Evolutionary conservation across 345 rosid species (phyloP).

Genomic region (Populus davidiana): DNA sequence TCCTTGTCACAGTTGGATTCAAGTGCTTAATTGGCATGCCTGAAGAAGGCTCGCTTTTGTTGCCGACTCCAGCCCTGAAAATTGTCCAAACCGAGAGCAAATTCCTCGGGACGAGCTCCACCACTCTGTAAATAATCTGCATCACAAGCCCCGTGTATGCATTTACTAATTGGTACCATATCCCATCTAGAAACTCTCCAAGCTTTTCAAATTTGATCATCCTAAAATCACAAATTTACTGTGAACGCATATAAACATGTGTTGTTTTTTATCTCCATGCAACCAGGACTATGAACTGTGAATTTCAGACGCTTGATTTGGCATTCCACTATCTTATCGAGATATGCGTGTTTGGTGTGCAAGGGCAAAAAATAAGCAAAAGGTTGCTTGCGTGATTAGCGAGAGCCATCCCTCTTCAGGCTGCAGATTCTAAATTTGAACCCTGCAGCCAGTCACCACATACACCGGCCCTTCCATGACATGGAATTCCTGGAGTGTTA

Average conservation of each 20-base stretch:
- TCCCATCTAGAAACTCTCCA: not conserved
- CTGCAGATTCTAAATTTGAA: constrained; percentile 83
- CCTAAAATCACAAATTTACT: not conserved
- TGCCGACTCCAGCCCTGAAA: constrained; percentile 44
- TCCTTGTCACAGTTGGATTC: not conserved
- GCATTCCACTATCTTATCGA: not conserved
- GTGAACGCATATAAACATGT: too few species aligned
- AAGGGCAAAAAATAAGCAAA: not conserved
- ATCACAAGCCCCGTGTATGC: not conserved
- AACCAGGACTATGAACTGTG: not conserved
- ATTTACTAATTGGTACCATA: not conserved
- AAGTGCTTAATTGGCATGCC: constrained; percentile 35
- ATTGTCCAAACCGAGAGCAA: constrained; percentile 77
- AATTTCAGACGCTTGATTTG: not conserved
- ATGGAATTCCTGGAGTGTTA: constrained; percentile 64
- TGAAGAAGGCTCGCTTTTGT: constrained; percentile 22
- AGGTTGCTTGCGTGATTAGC: constrained; percentile 58
- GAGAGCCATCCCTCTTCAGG: constrained; percentile 77
- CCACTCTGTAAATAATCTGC: constrained; percentile 57
- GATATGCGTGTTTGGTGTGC: not conserved
- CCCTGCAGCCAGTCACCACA: constrained; percentile 96
- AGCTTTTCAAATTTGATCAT: not conserved
- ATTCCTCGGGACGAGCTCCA: constrained; percentile 52
- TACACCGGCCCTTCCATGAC: constrained; percentile 81
- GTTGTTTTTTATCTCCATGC: not conserved